Base-by-base conservation (phyloP, 108 stramenopile genomes). In the Phaeodactylum tricornutum region DNA sequence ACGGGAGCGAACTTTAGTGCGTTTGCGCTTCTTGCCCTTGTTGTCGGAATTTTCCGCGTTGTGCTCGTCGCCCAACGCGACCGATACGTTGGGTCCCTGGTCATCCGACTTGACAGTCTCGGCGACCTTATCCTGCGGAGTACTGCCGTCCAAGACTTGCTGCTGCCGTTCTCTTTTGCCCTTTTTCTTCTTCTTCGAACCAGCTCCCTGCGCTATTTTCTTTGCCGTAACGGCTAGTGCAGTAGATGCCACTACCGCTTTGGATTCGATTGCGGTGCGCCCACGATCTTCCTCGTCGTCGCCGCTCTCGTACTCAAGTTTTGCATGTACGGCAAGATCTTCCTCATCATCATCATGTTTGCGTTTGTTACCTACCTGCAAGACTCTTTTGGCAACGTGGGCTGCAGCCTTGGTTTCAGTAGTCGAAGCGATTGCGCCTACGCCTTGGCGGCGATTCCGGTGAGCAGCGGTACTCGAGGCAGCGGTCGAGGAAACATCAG, bases 251-350 rank as follows among this genome's bases (percentile, higher is more conserved):
- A 17, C 3, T 33, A 34, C 34, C 4, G 15, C 34, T 29, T 2
- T 50, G 3, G 49, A 14, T 12, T 32, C 71, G 37, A 75, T 77
- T 19, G 58, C 50, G 1, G 79, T 88, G 30, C 86, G 55, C 15
- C 86, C 81, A 27, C 58, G 61, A 17, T 83, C 86, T 29, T 72
- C 77, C 9, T 69, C 71, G 24, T 69, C 72, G n/a, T n/a, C n/a
- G n/a, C n/a, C n/a, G n/a, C n/a, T n/a, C 19, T 62, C 69, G 6
- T 47, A 49, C 36, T 37, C 23, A 1, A 52, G 29, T 26, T 51
- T 39, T 0, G 57, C 41, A 28, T 29, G 22, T 12, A 14, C 33
- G n/a, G 26, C 28, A 7, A 41, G 36, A 31, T 49, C 46, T 29
- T 66, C 59, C 8, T 60, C 62, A n/a, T 67, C 61, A 24, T 82